Conservation (phyloP, 2,329 filamentous ascomycete genomes). For the Ascochyta clinopodiicola region DNA sequence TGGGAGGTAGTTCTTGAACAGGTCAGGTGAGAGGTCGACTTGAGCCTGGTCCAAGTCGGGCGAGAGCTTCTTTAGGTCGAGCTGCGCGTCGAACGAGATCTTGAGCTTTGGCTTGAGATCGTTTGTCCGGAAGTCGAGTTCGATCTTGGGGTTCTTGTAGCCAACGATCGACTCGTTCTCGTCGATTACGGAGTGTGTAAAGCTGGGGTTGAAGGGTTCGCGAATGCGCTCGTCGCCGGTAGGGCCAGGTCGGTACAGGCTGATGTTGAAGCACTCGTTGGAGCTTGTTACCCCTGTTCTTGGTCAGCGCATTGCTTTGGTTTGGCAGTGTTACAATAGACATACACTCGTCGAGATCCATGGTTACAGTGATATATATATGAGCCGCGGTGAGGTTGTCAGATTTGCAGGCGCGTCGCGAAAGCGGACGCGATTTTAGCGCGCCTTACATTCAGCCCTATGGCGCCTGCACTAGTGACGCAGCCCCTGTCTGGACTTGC, state of each 20-base stretch:
- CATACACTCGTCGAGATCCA: constrained; percentile 47
- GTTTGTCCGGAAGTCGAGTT: constrained; percentile 71
- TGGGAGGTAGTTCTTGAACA: constrained; percentile 52
- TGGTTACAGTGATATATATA: constrained; percentile 9
- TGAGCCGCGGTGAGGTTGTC: background rate
- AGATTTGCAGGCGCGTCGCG: constrained; percentile 16
- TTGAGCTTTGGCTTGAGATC: constrained; percentile 81
- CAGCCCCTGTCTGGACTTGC: constrained; percentile 17
- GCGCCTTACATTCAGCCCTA: constrained; percentile 35
- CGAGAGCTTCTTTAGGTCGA: constrained; percentile 71
- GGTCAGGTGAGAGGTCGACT: constrained; percentile 69
- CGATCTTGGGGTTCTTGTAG: constrained; percentile 81
- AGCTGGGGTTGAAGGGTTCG: constrained; percentile 79
- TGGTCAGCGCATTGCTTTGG: constrained; percentile 13
- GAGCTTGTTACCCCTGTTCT: constrained; percentile 42
- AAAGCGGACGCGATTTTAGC: constrained; percentile 22
- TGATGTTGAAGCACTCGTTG: constrained; percentile 49
- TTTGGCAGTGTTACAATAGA: background rate
- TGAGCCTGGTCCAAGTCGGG: constrained; percentile 58
- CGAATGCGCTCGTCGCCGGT: constrained; percentile 47
- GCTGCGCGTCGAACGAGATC: constrained; percentile 74
- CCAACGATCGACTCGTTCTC: constrained; percentile 93
- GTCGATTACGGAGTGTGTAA: constrained; percentile 91
- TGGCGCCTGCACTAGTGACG: constrained; percentile 8
- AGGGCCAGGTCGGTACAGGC: constrained; percentile 41